Base-by-base conservation (phyloP, 768 basidiomycete species). In the Tulasnella sp. region DNA sequence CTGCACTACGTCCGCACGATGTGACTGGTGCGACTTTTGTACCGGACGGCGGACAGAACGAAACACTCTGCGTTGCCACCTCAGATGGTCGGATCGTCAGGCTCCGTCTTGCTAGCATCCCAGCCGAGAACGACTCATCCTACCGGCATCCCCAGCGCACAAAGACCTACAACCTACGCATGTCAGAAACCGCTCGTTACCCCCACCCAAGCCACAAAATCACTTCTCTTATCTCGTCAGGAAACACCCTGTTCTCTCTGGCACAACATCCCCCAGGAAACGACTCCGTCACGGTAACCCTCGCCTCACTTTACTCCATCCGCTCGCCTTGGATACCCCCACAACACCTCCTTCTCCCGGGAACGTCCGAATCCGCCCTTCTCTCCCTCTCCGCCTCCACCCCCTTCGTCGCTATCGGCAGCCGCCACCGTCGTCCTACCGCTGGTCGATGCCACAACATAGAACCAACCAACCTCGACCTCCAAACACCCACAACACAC, bases 41-140 rank as follows among this genome's bases (percentile, higher is more conserved):
- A 43, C 55, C 48, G 6, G 21, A 49, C 34, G 42, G 23, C 11
- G 43, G 42, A 23, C 19, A 49, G 12, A 36, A 57, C 5, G 23
- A 31, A 25, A 57, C 55, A 7, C 3, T 57, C 12, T 43, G 42
- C 29, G 17, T 57, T 4, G 23, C 40, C 12, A 57, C 42, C 6
- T 40, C 55, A 34, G 55, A 57, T 19, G 55, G 55, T 0, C 41
- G 37, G 27, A 15, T 57, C 17, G 31, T 48, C 29, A 40, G 55
- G 25, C 17, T 52, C 9, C 50, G 23, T n/a, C 5, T 52, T 14
- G 37, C 27, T 21, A 4, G 2, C 19, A 23, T 21, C 2, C 11
- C 49, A 23, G 31, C 25, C n/a, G 25, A 29, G 27, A 14, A 3
- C 5, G 14, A 14, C 43, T 3, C 43, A 15, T 15, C 45, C 2